A percentile compares a stretch with the other conserved stretches of the same genome.
phyloP scores from a whole-genome alignment of 805 yeast species.

The Candida tammaniensis region DNA sequence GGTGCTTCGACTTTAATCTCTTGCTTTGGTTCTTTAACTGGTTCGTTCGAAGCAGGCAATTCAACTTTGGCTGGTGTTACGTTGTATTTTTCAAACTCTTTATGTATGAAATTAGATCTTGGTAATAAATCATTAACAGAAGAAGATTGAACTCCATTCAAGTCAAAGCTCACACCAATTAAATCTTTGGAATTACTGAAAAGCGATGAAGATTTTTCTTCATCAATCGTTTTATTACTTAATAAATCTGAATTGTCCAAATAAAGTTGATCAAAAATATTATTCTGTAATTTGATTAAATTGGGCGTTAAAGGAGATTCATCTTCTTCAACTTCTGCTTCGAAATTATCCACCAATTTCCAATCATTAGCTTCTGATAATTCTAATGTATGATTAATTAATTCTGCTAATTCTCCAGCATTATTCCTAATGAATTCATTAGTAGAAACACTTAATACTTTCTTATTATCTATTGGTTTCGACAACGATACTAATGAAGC shows the following conservation, averaged over 20 bases:
- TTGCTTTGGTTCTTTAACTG: neutral
- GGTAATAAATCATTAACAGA: slow-evolving; percentile 11
- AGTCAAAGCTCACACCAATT: slow-evolving; percentile 15
- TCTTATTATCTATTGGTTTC: slow-evolving; percentile 55
- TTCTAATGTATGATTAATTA: slow-evolving; percentile 45
- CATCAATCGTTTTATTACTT: slow-evolving; percentile 3
- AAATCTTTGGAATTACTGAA: slow-evolving; percentile 18
- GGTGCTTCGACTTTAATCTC: neutral
- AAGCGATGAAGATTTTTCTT: slow-evolving; percentile 12
- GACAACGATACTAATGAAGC: slow-evolving; percentile 55
- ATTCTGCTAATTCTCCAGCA: slow-evolving; percentile 55
- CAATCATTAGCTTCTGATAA: slow-evolving; percentile 35
- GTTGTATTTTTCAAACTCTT: slow-evolving; percentile 10
- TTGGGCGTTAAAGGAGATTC: slow-evolving; percentile 5
- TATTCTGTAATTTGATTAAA: slow-evolving; percentile 5
- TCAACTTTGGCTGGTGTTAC: neutral
- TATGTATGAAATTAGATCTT: slow-evolving; percentile 9
- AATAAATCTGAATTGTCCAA: slow-evolving; percentile 12
- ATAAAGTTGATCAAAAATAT: slow-evolving; percentile 12
- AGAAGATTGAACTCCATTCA: slow-evolving; percentile 12
- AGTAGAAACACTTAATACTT: slow-evolving; percentile 48
- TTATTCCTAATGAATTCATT: slow-evolving; percentile 58
- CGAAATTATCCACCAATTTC: slow-evolving; percentile 30
- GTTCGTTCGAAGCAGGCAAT: slow-evolving; percentile 1
- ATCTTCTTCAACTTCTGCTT: slow-evolving; percentile 4